Base-by-base conservation (phyloP, 2,329 filamentous ascomycete genomes). In the Orbilia quercus region DNA sequence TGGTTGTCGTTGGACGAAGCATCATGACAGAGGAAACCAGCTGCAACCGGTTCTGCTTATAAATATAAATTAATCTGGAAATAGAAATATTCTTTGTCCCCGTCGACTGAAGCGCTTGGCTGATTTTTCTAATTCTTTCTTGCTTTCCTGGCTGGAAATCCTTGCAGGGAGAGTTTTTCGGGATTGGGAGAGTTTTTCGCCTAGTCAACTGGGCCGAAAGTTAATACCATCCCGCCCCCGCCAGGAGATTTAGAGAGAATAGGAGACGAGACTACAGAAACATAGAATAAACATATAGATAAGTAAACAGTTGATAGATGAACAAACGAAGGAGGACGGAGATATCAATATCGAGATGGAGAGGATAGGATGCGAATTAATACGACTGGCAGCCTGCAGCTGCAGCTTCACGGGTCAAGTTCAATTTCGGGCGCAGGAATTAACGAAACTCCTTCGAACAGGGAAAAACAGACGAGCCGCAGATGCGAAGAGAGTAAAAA, bases 1-100 rank as follows among this genome's bases (percentile, higher is more conserved):
- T 74, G 34, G 70, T 55, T 63, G 63, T 45, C 14, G 70, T 62
- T 22, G 69, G 60, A 38, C 69, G 69, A 25, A 73, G 55, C 69
- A 73, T 73, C 18, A 4, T 28, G 25, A 25, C 12, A 31, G 20
- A 12, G n/a, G 20, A n/a, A 50, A n/a, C 28, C 5, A 31, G 28
- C 4, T n/a, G n/a, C n/a, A n/a, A n/a, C n/a, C n/a, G 28, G 28
- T 31, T 31, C n/a, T n/a, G n/a, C n/a, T n/a, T n/a, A n/a, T n/a
- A n/a, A n/a, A n/a, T n/a, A n/a, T n/a, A n/a, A n/a, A n/a, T n/a
- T n/a, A n/a, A n/a, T n/a, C n/a, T n/a, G 7, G 7, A 48, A 23
- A 48, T 22, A 20, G 4, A 47, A 16, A 47, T 22, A 20, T 31
- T 31, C 28, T 31, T 31, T 9, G 4, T 31, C 16, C 7, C 44